Evolutionary conservation across 768 basidiomycete species (phyloP).

Genomic region (Mycena epipterygia): DNA sequence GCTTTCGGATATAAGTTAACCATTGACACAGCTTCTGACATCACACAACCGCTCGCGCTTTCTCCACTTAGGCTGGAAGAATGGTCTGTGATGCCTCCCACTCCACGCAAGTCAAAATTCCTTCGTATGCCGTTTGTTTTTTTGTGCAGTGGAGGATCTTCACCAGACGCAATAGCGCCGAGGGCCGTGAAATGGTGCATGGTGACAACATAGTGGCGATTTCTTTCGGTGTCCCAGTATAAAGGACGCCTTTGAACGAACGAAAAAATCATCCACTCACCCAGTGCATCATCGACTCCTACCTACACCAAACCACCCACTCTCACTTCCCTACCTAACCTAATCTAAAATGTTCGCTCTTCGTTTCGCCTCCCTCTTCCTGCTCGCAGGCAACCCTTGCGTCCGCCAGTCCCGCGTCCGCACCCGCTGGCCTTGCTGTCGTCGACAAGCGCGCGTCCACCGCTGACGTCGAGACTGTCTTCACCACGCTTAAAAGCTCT

Average conservation of each 20-base stretch:
- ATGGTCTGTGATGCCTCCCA: background rate
- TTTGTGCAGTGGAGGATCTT: conserved; percentile 7
- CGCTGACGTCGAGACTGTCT: conserved; percentile 31
- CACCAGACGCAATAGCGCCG: conserved; percentile 8
- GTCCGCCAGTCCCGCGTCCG: conserved; percentile 5
- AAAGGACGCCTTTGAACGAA: conserved; percentile 15
- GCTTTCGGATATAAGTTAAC: conserved; percentile 13
- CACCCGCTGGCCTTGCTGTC: background rate
- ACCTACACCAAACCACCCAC: too few species aligned
- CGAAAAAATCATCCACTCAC: conserved; percentile 15
- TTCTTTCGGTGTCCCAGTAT: conserved; percentile 8
- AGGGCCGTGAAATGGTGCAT: conserved; percentile 3
- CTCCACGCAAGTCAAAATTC: background rate
- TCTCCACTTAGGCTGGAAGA: conserved; percentile 1
- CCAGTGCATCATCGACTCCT: conserved; percentile 6
- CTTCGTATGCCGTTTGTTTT: conserved; percentile 1
- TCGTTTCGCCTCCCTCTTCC: conserved; percentile 6
- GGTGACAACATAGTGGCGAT: conserved; percentile 13
- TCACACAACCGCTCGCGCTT: conserved; percentile 3
- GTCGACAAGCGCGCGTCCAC: conserved; percentile 23
- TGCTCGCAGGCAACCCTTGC: background rate
- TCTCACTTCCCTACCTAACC: conserved; percentile 19
- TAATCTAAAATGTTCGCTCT: conserved; percentile 11
- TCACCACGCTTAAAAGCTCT: conserved; percentile 34
- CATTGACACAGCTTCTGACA: conserved; percentile 4